phyloP scores from a whole-genome alignment of 2,329 filamentous ascomycete genomes.

The Paraphaeosphaeria minitans region DNA sequence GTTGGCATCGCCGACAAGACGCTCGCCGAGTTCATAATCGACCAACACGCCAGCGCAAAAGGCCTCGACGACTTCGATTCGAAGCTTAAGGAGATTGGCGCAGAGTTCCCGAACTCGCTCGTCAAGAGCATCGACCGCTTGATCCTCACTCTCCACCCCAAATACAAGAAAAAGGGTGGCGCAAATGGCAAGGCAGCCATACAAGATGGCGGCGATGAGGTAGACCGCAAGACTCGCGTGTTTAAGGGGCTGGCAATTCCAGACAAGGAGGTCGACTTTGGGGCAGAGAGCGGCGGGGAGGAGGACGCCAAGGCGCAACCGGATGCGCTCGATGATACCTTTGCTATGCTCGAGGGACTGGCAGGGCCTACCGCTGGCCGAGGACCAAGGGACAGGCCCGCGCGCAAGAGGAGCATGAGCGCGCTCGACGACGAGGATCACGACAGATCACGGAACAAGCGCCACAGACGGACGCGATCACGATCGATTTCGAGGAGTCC shows the following conservation, averaged over 20 bases:
- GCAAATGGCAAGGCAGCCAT: slow-evolving; percentile 40
- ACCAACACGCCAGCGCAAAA: slow-evolving; percentile 78
- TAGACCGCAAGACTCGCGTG: slow-evolving; percentile 78
- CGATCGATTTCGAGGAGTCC: slow-evolving; percentile 58
- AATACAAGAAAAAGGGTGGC: slow-evolving; percentile 67
- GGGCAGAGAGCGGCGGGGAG: slow-evolving; percentile 55
- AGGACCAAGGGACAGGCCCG: slow-evolving; percentile 53
- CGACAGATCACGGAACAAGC: slow-evolving; percentile 50
- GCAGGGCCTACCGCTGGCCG: slow-evolving; percentile 56
- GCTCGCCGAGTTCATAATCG: slow-evolving; percentile 94
- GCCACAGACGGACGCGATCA: slow-evolving; percentile 55
- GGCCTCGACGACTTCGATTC: slow-evolving; percentile 75
- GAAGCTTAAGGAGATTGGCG: slow-evolving; percentile 75
- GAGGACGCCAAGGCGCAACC: slow-evolving; percentile 49
- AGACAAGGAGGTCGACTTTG: slow-evolving; percentile 67
- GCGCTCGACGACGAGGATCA: slow-evolving; percentile 54
- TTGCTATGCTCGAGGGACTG: slow-evolving; percentile 86
- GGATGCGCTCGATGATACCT: slow-evolving; percentile 87
- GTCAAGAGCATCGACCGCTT: slow-evolving; percentile 91
- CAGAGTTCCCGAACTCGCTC: slow-evolving; percentile 83
- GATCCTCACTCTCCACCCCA: slow-evolving; percentile 87
- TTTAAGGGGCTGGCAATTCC: slow-evolving; percentile 90
- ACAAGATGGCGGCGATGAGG: slow-evolving; percentile 57
- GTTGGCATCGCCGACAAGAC: slow-evolving; percentile 91
- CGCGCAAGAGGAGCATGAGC: slow-evolving; percentile 65